Base-by-base conservation (phyloP, 1,284 basidiomycete genomes). In the Rhodotorula sp. region DNA sequence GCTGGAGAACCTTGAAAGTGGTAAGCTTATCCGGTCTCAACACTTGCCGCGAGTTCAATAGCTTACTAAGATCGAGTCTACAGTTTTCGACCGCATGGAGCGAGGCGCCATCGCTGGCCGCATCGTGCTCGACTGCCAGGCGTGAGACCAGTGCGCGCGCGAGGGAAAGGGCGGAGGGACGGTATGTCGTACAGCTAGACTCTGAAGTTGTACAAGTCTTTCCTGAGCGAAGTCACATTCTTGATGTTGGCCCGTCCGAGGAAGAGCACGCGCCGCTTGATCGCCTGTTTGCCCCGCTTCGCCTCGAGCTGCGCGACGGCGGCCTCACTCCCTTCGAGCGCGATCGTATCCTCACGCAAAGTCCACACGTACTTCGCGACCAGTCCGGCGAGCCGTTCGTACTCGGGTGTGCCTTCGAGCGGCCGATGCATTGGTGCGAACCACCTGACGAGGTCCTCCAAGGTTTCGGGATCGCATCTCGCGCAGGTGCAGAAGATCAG, bases 71-170 rank as follows among this genome's bases (percentile, higher is more conserved):
- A 16, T 31, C 18, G 50, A 14, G 5, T 49, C 28, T 31, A 84
- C 84, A 60, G 84, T 86, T 3, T 90, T 88, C 80, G 81, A 88
- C 31, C 83, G 82, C 58, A 83, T 90, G 79, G 82, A 84, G 62
- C 74, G 84, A 68, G 88, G 88, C 62, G 84, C 81, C 64, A 81
- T 90, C 70, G 84, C 85, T 21, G 89, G 89, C 60, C 83, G 89
- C 67, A 80, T 89, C 63, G 87, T 90, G 48, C 83, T 90, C 62
- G 68, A 69, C 62, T 62, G 60, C 48, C 26, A 55, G 26, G 26
- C 26, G 54, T 43, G 54, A n/a, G 50, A n/a, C 28, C 15, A 16
- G 14, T 2, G 16, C n/a, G n/a, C 26, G 28, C 28, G 26, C 54
- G 14, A n/a, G 18, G 26, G 26, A 10, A n/a, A 55, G 16, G 26